Conservation (phyloP, 768 basidiomycete genomes). For the Trametes sanguinea region DNA sequence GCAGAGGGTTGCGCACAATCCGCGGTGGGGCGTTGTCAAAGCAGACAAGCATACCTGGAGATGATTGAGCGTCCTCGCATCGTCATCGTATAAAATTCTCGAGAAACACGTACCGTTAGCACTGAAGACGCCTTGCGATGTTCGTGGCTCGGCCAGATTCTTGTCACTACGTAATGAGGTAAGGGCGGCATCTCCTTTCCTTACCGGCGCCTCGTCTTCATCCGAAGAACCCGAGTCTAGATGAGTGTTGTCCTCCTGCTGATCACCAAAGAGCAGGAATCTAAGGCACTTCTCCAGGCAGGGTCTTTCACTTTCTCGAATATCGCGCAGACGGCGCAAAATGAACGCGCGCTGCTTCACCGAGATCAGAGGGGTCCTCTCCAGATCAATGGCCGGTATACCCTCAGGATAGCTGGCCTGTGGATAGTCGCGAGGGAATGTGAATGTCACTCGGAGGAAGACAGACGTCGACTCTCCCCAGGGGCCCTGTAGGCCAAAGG, state of each 20-base stretch:
- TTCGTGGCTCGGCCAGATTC: constrained; percentile 81
- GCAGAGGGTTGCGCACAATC: constrained; percentile 59
- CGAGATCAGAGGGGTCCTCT: constrained; percentile 79
- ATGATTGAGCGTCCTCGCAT: background rate
- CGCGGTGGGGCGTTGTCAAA: constrained; percentile 82
- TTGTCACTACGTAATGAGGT: constrained; percentile 64
- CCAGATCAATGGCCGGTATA: constrained; percentile 77
- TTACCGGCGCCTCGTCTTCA: constrained; percentile 55
- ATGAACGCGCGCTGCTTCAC: constrained; percentile 77
- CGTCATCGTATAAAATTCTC: too few relatives aligned
- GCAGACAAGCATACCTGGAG: constrained; percentile 77
- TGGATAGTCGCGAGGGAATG: constrained; percentile 85
- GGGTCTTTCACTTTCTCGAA: constrained; percentile 73
- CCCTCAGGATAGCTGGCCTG: constrained; percentile 60
- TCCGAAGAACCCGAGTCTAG: constrained; percentile 65
- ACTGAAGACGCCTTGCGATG: constrained; percentile 87
- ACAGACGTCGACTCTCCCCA: constrained; percentile 88
- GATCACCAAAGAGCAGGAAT: constrained; percentile 74
- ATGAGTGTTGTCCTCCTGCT: constrained; percentile 42
- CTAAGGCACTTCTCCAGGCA: constrained; percentile 83
- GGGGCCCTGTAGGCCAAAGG: constrained; percentile 83
- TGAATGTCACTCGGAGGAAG: constrained; percentile 87
- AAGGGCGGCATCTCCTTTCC: constrained; percentile 52
- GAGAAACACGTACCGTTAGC: constrained; percentile 64
- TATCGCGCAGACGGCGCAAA: constrained; percentile 69